Evolutionary conservation across 805 yeast species (phyloP), one percentile per base, ranked within the genome.

Genomic region (Saccharomyces kudriavzevii): DNA sequence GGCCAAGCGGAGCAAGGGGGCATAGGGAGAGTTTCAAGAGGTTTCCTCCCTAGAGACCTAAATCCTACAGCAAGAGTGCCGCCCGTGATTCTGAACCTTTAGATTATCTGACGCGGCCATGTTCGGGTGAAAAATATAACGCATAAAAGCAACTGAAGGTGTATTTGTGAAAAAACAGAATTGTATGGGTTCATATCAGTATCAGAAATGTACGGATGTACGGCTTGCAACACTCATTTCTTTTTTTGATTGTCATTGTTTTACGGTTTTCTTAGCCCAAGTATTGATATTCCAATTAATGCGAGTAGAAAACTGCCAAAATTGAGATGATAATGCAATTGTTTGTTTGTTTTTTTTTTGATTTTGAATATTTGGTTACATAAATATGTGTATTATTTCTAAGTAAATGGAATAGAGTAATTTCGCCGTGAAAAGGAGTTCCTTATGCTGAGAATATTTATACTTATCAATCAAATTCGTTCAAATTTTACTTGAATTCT

Each of bases 401-500:
- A 6, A n/a, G 24, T 35, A 35, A 35, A 35, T 35, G 10, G 8
- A 35, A 17, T 5, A 14, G n/a, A 30, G 40, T 30, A 6, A 14
- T 13, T 30, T 30, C n/a, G 2, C 10, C 5, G 8, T 17, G 11
- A 20, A 35, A 35, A 35, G 43, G 17, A 20, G 11, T 17, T n/a
- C 17, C 24, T 35, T 35, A 35, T 35, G 43, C 43, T 35, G n/a
- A 17, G 22, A 17, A 35, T 35, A 35, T 35, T 35, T 8, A 13
- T 35, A 17, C 43, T 17, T 2, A 6, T 35, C 24, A 35, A 17
- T 8, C 4, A 11, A 4, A 10, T 40, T 25, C 2, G 30, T 35
- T 40, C 25, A 49, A n/a, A 40, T n/a, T 24, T 25, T 26, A 47
- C 52, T 52, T 20, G 49, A 45, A 47, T 55, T 55, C 22, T 57